Percentiles rank a stretch among this genome's conserved stretches.
Evolutionary conservation across 2,329 filamentous ascomycete species (phyloP).

Genomic region (Thermothelomyces thermophilus): DNA sequence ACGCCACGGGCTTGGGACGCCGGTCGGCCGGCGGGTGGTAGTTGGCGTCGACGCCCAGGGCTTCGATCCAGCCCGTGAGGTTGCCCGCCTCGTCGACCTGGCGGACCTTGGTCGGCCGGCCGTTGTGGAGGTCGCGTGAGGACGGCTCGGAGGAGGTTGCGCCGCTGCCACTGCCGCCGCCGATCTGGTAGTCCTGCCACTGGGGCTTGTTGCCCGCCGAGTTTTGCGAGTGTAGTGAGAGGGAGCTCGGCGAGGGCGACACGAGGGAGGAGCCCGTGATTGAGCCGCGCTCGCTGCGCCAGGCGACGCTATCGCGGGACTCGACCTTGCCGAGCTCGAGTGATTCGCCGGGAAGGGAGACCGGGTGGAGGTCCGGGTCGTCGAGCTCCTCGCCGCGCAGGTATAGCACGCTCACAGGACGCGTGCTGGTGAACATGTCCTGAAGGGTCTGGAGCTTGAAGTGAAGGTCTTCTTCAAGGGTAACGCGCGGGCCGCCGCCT

Average conservation of each 20-base stretch:
- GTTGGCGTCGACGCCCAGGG: conserved; percentile 76
- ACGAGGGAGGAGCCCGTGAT: conserved; percentile 56
- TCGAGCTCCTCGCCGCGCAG: conserved; percentile 70
- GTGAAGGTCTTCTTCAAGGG: conserved; percentile 68
- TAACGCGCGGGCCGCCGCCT: conserved; percentile 41
- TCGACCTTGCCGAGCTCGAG: conserved; percentile 52
- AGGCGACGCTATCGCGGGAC: conserved; percentile 41
- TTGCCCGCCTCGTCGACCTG: conserved; percentile 56
- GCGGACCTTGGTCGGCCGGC: conserved; percentile 43
- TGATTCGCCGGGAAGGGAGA: conserved; percentile 63
- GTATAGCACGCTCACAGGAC: conserved; percentile 71
- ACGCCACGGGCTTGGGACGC: conserved; percentile 67
- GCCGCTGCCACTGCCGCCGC: conserved; percentile 27
- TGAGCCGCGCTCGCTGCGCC: conserved; percentile 52
- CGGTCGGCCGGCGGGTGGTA: conserved; percentile 73
- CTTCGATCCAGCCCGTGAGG: conserved; percentile 80
- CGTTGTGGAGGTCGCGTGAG: conserved; percentile 20
- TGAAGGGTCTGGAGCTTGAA: conserved; percentile 71
- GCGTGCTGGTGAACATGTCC: conserved; percentile 83
- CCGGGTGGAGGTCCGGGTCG: conserved; percentile 72
- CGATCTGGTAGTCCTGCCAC: conserved; percentile 54
- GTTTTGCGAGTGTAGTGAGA: conserved; percentile 54
- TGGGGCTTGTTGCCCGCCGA: conserved; percentile 39
- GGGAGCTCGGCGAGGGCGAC: conserved; percentile 60
- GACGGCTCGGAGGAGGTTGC: conserved; percentile 35